Base-by-base conservation (phyloP, 805 yeast genomes). In the Myxozyma kluyveri region DNA sequence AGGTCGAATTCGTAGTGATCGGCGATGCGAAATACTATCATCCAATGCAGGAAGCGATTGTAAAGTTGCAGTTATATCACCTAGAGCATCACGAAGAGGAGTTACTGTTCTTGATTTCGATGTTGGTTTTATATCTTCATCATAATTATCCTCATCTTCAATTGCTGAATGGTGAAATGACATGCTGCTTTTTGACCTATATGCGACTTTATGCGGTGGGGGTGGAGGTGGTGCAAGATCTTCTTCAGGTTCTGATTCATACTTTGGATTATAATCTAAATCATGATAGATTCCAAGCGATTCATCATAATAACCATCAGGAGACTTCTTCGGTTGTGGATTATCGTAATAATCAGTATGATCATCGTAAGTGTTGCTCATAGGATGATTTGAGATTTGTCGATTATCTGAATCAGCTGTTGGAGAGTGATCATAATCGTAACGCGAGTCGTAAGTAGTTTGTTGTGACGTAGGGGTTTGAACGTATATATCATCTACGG, bases 51-150 rank as follows among this genome's bases (percentile, higher is more conserved):
- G 19, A 64, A 67, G 46, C 21, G 54, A 59, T 36, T 68, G 67
- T 17, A 67, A 52, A 10, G 66, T 60, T 19, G 57, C 62, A 42
- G 66, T 50, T 4, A 67, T 69, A 42, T 64, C 67, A 26, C 65
- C 68, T 65, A 67, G 63, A n/a, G 69, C 71, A 40, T 54, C 57
- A 31, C 67, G 42, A 27, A 67, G 50, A 6, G 71, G 71, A 1
- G 69, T 64, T 3, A 67, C 67, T 0, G 50, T 27, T 10, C 45
- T 38, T 29, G 33, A 29, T 29, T 29, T 29, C 14, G 33, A 29
- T 14, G 12, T 9, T 9, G 14, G 14, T 9, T 29, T 9, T 14
- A 29, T 9, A 32, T 22, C 36, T 12, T 6, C 46, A 3, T 4
- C 23, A 31, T 40, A 32, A 36, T 23, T 35, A 22, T 24, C 47